Base-by-base conservation (phyloP, 352 stramenopile genomes). In the Blastocystis sp. region DNA sequence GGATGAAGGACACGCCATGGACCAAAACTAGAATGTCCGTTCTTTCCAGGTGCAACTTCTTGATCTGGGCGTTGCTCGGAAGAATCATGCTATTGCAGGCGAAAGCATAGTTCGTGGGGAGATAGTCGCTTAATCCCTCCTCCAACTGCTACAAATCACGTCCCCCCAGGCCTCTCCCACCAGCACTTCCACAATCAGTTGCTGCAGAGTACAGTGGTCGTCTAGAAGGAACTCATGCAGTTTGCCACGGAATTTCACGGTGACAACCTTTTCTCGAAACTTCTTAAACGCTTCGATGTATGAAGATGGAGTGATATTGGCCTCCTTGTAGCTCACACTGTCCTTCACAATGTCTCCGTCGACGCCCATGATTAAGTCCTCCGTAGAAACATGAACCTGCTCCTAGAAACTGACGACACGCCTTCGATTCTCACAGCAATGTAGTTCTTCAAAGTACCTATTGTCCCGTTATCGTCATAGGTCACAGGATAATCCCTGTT, bases 101-200 rank as follows among this genome's bases (percentile, higher is more conserved):
- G 2, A 79, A 64, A 45, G 48, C 69, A 34, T 79, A 79, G 34
- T 79, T 41, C 19, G 7, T 64, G 1, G 23, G 3, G 17, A 41
- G 11, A 17, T 40, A 21, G 17, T 79, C 69, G 11, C 17, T 45
- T 5, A 70, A 21, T 9, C 11, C 21, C 28, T 48, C 38, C 34
- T 79, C 69, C 60, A 43, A 34, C 19, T 79, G 14, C 69, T 79
- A 79, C 19, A 3, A 40, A 64, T 79, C 11, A 79, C 19, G 34
- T 17, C 1, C 14, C 14, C 45, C 4, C 21, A 48, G 41, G 62
- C 2, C 48, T 7, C 19, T 34, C 14, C 2, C 17, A 40, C 62
- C 69, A 61, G 62, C 11, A 28, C 40, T n/a, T 60, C 41, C 2
- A 19, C 5, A 41, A 79, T 62, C 38, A 79, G 9, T 34, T 79